Percentiles rank a stretch among this genome's conserved stretches.
These are phyloP conservation scores for Fomitopsis betulina DNA, from an alignment of 1,284 basidiomycete genomes.

Conservation along the genomic window DNA sequence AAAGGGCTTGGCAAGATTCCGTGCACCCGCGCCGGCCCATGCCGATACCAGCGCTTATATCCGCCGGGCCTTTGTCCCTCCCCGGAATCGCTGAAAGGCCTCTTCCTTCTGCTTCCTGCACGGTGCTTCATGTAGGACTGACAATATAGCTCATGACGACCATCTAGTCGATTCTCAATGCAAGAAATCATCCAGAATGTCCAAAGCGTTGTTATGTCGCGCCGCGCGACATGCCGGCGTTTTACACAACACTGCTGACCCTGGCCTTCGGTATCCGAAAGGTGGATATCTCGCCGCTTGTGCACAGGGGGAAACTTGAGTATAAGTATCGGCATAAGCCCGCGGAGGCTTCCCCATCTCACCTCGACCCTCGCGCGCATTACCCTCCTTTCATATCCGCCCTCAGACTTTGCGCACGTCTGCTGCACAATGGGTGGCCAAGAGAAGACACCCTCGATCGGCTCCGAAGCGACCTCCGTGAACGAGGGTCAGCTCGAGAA, in stretches of 20 bases:
- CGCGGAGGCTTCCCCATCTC: neutral
- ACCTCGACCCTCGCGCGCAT: neutral
- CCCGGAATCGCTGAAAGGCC: neutral
- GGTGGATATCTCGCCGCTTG: neutral
- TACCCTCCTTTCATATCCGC: neutral
- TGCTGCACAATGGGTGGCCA: neutral
- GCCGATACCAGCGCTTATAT: neutral
- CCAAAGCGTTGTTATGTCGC: too few relatives aligned
- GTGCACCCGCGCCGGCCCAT: neutral
- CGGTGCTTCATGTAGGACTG: too few relatives aligned
- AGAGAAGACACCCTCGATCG: neutral
- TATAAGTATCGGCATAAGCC: neutral
- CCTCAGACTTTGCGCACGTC: too few relatives aligned
- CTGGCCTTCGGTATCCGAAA: neutral
- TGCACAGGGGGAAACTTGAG: too few relatives aligned
- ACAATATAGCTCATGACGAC: neutral
- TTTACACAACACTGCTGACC: neutral
- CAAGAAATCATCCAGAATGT: too few relatives aligned
- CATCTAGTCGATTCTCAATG: neutral
- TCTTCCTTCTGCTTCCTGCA: neutral
- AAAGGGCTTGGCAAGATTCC: neutral
- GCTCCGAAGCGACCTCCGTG: neutral
- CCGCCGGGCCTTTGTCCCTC: neutral
- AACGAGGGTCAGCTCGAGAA: slow-evolving; percentile 4
- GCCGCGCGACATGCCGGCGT: neutral